Evolutionary conservation across 352 stramenopile genomes (phyloP), one percentile per base, ranked within the genome.

Genomic region (Proteromonas lacertae): DNA sequence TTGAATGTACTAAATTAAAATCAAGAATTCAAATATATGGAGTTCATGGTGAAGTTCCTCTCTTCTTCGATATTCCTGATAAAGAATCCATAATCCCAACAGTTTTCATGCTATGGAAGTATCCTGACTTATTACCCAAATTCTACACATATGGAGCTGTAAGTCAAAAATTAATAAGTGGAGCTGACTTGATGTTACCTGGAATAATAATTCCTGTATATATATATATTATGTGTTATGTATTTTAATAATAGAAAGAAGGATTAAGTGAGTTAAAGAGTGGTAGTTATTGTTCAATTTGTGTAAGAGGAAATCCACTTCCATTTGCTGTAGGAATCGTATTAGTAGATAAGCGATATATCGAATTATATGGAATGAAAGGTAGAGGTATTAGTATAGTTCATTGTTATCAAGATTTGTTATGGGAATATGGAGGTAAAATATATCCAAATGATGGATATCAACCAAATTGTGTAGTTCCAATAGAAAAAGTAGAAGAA

Each of bases 121-220:
- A 20, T 21, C 22, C 34, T 2, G 5, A 3, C 2, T 17, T 39
- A 16, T 3, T 39, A 2, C 22, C 3, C 7, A 23, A 2, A 14
- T 4, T 39, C n/a, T 7, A 22, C 14, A 32, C 6, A 8, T 13
- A 31, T 22, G 22, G 10, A 14, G 21, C 34, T 21, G 34, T 39
- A 19, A 31, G 21, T 2, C 1, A 17, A n/a, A 24, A 22, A 24
- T 4, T 39, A 4, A 6, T 39, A 24, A 7, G 14, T 4, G 34
- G 34, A 9, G 34, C 34, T 25, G 34, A 39, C 14, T 16, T 39
- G n/a, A 39, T 39, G 34, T 2, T 29, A 17, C 34, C 34, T 24
- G 34, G 34, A 22, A 17, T 39, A n/a, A 17, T 28, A 28, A 28
- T 28, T 28, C 24, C 10, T 10, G 24, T 28, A 10, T 28, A 10